Conservation (phyloP, 208 protist species). For the Acanthamoeba divionensis region DNA sequence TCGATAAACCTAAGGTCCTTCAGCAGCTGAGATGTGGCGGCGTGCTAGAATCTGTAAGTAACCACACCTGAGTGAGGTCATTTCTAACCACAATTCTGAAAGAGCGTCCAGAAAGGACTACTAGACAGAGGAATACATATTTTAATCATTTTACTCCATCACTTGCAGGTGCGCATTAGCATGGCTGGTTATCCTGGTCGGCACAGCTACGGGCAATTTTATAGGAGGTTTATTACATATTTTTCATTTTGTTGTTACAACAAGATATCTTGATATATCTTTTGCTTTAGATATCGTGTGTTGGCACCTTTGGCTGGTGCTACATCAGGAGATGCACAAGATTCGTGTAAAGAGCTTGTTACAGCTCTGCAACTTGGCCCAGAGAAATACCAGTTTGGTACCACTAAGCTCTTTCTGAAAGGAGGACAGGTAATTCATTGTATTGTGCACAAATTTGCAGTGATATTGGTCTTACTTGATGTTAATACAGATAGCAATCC, state of each 20-base stretch:
- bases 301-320: background rate
- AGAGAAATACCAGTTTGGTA: background rate
- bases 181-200: slow-evolving; percentile 63
- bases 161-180: slow-evolving; percentile 60
- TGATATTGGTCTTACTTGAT: background rate
- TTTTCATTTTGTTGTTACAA: background rate
- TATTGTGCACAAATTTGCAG: background rate
- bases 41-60: slow-evolving; percentile 59
- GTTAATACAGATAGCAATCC: background rate
- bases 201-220: slow-evolving; percentile 37
- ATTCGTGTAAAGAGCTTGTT: background rate
- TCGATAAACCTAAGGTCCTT: slow-evolving; percentile 60
- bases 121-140: background rate
- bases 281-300: background rate
- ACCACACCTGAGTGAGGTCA: too few species aligned
- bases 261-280: too few species aligned
- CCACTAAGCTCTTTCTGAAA: slow-evolving; percentile 45
- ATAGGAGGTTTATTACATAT: background rate
- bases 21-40: slow-evolving; percentile 68
- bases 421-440: background rate
- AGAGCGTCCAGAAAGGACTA: too few species aligned
- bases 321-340: background rate
- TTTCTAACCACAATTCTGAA: too few species aligned
- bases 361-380: background rate
- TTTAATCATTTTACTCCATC: background rate